Percentiles rank a stretch among this genome's conserved stretches.
Evolutionary conservation across 2,329 filamentous ascomycete genomes (phyloP).

Genomic region (Akanthomyces lecanii): DNA sequence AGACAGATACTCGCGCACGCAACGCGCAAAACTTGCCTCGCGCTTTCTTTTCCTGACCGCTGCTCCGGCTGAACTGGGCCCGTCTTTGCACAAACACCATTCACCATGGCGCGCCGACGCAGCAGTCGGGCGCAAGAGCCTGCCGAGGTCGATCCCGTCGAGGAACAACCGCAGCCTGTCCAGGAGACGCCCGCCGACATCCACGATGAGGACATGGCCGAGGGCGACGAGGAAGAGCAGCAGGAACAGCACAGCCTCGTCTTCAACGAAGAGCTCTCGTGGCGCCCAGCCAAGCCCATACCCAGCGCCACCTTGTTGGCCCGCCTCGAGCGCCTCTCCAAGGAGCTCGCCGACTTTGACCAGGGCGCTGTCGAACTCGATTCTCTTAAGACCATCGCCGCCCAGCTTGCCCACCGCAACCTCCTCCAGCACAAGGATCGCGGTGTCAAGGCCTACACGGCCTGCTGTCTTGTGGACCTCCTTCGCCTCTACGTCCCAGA

Average conservation of each 20-base stretch:
- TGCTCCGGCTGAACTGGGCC: not conserved
- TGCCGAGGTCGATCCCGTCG: slow-evolving; percentile 9
- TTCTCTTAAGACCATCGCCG: slow-evolving; percentile 79
- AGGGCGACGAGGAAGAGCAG: slow-evolving; percentile 24
- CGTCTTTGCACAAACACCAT: slow-evolving; percentile 16
- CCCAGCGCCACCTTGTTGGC: slow-evolving; percentile 75
- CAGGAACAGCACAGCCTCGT: slow-evolving; percentile 47
- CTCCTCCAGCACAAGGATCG: slow-evolving; percentile 88
- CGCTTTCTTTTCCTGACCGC: not conserved
- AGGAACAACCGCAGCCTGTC: slow-evolving; percentile 18
- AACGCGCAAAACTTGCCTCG: not conserved
- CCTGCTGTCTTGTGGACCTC: slow-evolving; percentile 89
- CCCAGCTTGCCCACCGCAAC: slow-evolving; percentile 77
- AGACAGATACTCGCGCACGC: not conserved
- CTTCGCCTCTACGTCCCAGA: slow-evolving; percentile 89
- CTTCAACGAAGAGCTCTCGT: slow-evolving; percentile 84
- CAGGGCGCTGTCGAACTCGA: slow-evolving; percentile 80
- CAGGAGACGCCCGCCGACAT: slow-evolving; percentile 20
- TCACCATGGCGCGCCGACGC: slow-evolving; percentile 36
- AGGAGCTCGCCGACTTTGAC: slow-evolving; percentile 80
- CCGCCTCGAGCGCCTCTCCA: slow-evolving; percentile 73
- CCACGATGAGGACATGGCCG: slow-evolving; percentile 19
- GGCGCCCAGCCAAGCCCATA: slow-evolving; percentile 88
- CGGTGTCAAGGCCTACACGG: slow-evolving; percentile 83
- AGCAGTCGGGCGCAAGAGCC: slow-evolving; percentile 25